Percentiles rank a stretch among this genome's conserved stretches.
phyloP scores from a whole-genome alignment of 768 basidiomycete species.

The Galerina marginata region DNA sequence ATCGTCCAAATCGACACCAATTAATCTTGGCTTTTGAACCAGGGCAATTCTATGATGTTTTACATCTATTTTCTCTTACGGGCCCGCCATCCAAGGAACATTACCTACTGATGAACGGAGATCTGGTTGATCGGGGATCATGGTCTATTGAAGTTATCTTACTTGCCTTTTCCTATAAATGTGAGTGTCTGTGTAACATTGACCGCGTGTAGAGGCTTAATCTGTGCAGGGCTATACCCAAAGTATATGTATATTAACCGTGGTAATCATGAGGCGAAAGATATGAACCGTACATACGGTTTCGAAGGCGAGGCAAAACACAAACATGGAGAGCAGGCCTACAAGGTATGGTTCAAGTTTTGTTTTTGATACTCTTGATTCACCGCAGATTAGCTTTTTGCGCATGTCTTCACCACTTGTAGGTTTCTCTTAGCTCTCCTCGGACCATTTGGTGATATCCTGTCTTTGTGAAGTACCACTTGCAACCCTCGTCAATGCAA shows the following conservation, averaged over 20 bases:
- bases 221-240: constrained; percentile 84
- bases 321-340: constrained; percentile 95
- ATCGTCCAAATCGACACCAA: neutral
- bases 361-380: neutral
- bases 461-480: constrained; percentile 72
- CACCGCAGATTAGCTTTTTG: constrained; percentile 68
- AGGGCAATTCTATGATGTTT: constrained; percentile 96
- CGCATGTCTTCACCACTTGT: constrained; percentile 92
- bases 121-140: constrained; percentile 96
- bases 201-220: constrained; percentile 9
- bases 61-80: constrained; percentile 86
- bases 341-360: constrained; percentile 61
- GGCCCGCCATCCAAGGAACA: constrained; percentile 87
- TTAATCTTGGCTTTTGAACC: constrained; percentile 11
- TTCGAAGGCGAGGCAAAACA: constrained; percentile 97
- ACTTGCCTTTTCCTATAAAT: constrained; percentile 95
- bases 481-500: constrained; percentile 82
- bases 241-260: constrained; percentile 91
- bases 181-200: constrained; percentile 46
- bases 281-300: constrained; percentile 95
- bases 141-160: constrained; percentile 95
- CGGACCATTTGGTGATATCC: neutral
- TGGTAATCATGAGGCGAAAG: constrained; percentile 96
- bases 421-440: constrained; percentile 31
- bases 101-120: constrained; percentile 88